Evolutionary conservation across 306 rosid species (phyloP).

Genomic region (Hippophae gyantsensis): DNA sequence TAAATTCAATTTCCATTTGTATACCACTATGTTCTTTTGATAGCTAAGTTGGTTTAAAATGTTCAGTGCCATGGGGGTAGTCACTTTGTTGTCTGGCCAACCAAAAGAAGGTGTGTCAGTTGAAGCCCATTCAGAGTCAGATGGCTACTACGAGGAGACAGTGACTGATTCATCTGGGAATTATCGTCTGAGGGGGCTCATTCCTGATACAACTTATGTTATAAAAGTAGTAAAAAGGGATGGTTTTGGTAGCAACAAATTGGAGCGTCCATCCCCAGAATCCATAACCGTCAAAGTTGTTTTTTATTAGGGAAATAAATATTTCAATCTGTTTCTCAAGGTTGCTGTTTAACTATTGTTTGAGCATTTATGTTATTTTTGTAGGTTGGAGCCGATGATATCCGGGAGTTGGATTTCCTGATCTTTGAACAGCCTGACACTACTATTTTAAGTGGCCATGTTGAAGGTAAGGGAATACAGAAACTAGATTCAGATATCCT

Average conservation of each 20-base stretch:
- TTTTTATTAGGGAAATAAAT: not conserved
- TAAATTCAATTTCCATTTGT: not conserved
- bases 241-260: slow-evolving; percentile 37
- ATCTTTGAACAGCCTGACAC: slow-evolving; percentile 93
- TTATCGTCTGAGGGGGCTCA: slow-evolving; percentile 86
- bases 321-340: slow-evolving; percentile 8
- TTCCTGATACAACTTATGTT: slow-evolving; percentile 69
- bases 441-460: slow-evolving; percentile 82
- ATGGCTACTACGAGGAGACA: slow-evolving; percentile 87
- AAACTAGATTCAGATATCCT: slow-evolving; percentile 55
- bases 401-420: slow-evolving; percentile 73
- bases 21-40: slow-evolving; percentile 17
- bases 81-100: slow-evolving; percentile 76
- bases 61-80: slow-evolving; percentile 75
- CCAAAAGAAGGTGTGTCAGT: slow-evolving; percentile 90
- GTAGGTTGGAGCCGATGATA: slow-evolving; percentile 77
- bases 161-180: slow-evolving; percentile 77
- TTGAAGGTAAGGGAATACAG: slow-evolving; percentile 70
- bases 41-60: slow-evolving; percentile 27
- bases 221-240: slow-evolving; percentile 64
- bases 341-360: slow-evolving; percentile 19
- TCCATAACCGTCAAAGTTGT: slow-evolving; percentile 50
- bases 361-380: slow-evolving; percentile 19
- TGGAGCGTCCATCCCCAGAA: slow-evolving; percentile 95
- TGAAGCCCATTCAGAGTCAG: slow-evolving; percentile 88